A percentile compares a stretch with the other conserved stretches of the same genome.
phyloP scores from a whole-genome alignment of 2,329 filamentous ascomycete species.

The Colletotrichum sp. region DNA sequence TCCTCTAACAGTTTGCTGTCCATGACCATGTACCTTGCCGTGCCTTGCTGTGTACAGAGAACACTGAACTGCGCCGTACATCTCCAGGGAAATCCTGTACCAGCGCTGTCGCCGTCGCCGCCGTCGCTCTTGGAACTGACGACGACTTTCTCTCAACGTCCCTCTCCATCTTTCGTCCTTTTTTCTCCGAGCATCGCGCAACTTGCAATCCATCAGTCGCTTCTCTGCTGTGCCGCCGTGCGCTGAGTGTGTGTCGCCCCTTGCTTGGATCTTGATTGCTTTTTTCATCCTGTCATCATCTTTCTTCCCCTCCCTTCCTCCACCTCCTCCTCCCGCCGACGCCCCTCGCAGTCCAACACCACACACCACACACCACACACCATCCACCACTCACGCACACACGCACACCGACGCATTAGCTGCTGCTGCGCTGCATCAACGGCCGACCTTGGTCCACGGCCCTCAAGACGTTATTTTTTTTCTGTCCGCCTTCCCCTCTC shows the following conservation, averaged over 20 bases:
- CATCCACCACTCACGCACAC: neutral
- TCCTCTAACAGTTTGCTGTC: neutral
- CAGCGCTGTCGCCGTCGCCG: neutral
- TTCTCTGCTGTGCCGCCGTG: neutral
- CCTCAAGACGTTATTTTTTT: neutral
- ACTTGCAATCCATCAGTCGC: neutral
- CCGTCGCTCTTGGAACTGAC: neutral
- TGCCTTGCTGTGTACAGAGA: neutral
- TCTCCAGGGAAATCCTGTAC: neutral
- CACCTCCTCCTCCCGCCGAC: neutral
- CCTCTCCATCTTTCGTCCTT: neutral
- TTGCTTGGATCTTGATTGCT: neutral
- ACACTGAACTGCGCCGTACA: neutral
- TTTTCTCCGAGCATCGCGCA: neutral
- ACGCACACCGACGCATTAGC: neutral
- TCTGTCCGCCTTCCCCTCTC: neutral
- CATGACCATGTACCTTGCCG: neutral
- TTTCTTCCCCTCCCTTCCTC: neutral
- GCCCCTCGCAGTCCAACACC: neutral
- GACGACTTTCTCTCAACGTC: conserved; percentile 1
- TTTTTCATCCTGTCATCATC: neutral
- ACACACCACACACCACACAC: neutral
- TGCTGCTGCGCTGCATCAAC: neutral
- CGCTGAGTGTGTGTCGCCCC: neutral
- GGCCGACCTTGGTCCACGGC: neutral